Evolutionary conservation across 192 early-diverging fungal species (phyloP), one percentile per base, ranked within the genome.

Genomic region (Coemansia sp.): DNA sequence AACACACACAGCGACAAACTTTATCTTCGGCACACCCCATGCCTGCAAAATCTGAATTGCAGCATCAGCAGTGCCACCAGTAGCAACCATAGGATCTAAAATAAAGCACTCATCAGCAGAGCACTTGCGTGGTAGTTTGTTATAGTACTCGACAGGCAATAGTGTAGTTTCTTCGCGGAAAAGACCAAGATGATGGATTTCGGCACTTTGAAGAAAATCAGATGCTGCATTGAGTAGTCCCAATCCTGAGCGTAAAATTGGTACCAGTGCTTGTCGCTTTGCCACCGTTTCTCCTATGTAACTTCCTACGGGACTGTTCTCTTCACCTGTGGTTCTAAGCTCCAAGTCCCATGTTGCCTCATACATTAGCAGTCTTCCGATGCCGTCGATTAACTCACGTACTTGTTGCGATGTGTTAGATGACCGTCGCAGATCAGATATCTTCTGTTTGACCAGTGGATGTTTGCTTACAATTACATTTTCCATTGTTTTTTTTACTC

Each of bases 101-200:
- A 93, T 81, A 57, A 91, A 69, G 49, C 90, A 90, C 47, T 86
- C 60, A 58, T 92, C 87, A 8, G 89, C 82, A 21, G 82, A 81
- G 56, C 88, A 88, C 8, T 72, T 62, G n/a, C 71, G 62, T 6
- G 93, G 93, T 24, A 94, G 78, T 69, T 93, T 94, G 73, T 94
- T 94, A 81, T 92, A 94, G 76, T 94, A 94, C 71, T 94, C 93
- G n/a, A 94, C 91, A 6, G 93, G 93, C 64, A 88, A 85, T 41
- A 93, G 80, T 1, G 91, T 89, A 5, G 85, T 58, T 82, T 88
- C 89, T 67, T 94, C 93, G 60, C 93, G 77, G 76, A 86, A 94
- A 19, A 94, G 65, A 9, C 93, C 93, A 16, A 94, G 61, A 69
- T 94, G 93, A 31, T 89, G 85, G 30, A 92, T 78, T 49, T 83